These are phyloP conservation scores for Odonthalia washingtoniensis DNA, from an alignment of 31 red algal species.

Conservation along the genomic window DNA sequence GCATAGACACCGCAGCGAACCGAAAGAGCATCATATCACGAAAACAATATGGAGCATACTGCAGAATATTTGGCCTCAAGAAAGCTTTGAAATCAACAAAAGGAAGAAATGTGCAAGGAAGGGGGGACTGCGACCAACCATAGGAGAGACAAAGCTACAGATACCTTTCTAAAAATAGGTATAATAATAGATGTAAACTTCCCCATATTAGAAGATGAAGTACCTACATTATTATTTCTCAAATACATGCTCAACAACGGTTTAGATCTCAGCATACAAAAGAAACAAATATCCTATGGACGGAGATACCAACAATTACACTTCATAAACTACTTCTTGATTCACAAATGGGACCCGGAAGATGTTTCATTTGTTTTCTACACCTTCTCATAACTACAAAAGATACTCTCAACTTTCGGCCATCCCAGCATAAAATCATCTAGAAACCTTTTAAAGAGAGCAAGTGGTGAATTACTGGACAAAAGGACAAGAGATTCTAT, in stretches of 20 bases:
- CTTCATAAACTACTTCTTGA: too few species aligned
- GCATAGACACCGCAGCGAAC: not conserved
- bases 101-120: not conserved
- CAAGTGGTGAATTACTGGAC: not conserved
- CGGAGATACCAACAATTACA: too few species aligned
- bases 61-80: not conserved
- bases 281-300: too few species aligned
- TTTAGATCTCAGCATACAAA: too few species aligned
- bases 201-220: too few species aligned
- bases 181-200: constrained; percentile 25
- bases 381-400: not conserved
- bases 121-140: not conserved
- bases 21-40: not conserved
- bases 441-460: not conserved
- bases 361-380: constrained; percentile 8
- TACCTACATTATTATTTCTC: too few species aligned
- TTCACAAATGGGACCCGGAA: not conserved
- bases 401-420: not conserved
- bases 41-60: too few species aligned
- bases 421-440: constrained; percentile 15
- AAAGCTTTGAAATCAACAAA: not conserved
- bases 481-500: not conserved
- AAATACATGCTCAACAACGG: too few species aligned
- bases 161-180: constrained; percentile 30
- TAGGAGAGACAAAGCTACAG: not conserved